Evolutionary conservation across 192 early-diverging fungal species (phyloP).

Genomic region (Borealophlyctis nickersoniae): DNA sequence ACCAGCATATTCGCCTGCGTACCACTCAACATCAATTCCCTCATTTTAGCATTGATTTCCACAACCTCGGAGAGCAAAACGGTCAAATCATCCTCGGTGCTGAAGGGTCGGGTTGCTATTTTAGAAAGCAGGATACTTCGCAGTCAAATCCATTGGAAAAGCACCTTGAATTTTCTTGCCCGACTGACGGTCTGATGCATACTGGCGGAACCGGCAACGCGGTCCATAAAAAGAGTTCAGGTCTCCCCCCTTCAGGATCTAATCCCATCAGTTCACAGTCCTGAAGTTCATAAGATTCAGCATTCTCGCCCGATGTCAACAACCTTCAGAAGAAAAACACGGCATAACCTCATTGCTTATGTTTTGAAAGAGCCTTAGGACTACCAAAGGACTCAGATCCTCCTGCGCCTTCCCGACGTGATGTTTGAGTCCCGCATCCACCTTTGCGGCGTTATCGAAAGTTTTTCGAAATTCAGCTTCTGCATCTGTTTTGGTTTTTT

Average conservation of each 20-base stretch:
- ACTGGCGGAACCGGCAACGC: slow-evolving; percentile 93
- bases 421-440: slow-evolving; percentile 70
- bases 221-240: slow-evolving; percentile 93
- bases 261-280: slow-evolving; percentile 95
- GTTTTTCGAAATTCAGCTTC: slow-evolving; percentile 71
- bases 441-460: slow-evolving; percentile 68
- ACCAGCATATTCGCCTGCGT: slow-evolving; percentile 23
- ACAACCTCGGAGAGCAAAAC: slow-evolving; percentile 93
- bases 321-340: neutral
- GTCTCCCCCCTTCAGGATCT: slow-evolving; percentile 77
- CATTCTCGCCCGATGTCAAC: neutral
- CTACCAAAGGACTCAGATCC: slow-evolving; percentile 89
- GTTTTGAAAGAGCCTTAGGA: slow-evolving; percentile 78
- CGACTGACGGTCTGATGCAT: slow-evolving; percentile 92
- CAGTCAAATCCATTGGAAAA: neutral
- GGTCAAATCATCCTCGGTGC: slow-evolving; percentile 96
- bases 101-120: slow-evolving; percentile 30
- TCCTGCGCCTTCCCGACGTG: slow-evolving; percentile 85
- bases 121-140: neutral
- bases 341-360: slow-evolving; percentile 74
- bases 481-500: slow-evolving; percentile 75
- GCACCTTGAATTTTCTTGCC: slow-evolving; percentile 79
- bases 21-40: slow-evolving; percentile 23
- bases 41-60: slow-evolving; percentile 63
- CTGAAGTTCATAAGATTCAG: slow-evolving; percentile 23